Percentiles rank a stretch among this genome's conserved stretches.
phyloP scores from a whole-genome alignment of 768 basidiomycete genomes.

The Boletus edulis region DNA sequence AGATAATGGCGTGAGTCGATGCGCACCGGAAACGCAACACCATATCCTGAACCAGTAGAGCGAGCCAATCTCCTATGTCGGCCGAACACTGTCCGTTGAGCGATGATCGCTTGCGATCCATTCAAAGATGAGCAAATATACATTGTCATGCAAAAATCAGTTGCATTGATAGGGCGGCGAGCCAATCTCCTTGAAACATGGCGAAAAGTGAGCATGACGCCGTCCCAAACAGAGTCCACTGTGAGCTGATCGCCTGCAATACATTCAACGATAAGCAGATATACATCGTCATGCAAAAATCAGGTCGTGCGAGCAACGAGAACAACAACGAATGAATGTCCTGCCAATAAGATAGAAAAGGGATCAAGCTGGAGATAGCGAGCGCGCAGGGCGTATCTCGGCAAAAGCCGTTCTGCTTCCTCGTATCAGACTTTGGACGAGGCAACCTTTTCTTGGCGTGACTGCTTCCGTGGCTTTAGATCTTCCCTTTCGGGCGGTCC shows the following conservation, averaged over 20 bases:
- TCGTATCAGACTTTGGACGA: conserved; percentile 4
- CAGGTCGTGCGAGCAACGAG: too few relatives aligned
- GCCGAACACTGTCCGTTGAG: too few relatives aligned
- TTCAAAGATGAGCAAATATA: not conserved
- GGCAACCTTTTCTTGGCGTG: not conserved
- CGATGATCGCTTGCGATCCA: not conserved
- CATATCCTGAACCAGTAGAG: too few relatives aligned
- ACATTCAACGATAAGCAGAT: not conserved
- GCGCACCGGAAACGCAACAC: too few relatives aligned
- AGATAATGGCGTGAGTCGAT: too few relatives aligned
- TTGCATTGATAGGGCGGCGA: too few relatives aligned
- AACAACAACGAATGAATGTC: not conserved
- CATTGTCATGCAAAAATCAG: not conserved
- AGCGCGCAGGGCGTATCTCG: not conserved
- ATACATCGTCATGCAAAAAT: not conserved
- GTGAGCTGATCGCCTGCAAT: not conserved
- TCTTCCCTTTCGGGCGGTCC: conserved; percentile 19
- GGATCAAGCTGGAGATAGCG: not conserved
- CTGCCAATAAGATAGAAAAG: not conserved
- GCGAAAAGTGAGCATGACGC: too few relatives aligned
- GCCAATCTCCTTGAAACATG: too few relatives aligned
- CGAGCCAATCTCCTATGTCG: too few relatives aligned
- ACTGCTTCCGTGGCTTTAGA: not conserved
- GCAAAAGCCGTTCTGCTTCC: not conserved
- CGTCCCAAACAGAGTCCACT: too few relatives aligned